Evolutionary conservation across 2,329 filamentous ascomycete genomes (phyloP).

Genomic region (Venturia carpophila): DNA sequence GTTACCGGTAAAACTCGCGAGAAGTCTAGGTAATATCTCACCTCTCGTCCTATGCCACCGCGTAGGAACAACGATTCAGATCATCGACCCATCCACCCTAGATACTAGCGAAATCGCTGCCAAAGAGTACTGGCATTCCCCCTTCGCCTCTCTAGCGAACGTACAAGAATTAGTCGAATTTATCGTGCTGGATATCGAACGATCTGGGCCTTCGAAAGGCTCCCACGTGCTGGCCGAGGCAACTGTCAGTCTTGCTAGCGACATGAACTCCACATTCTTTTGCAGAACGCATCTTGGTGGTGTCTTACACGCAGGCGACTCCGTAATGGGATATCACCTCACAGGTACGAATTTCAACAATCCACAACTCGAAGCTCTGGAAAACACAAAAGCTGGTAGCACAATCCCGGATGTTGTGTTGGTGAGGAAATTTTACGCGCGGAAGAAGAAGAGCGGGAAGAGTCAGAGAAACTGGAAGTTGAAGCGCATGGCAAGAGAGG

Average conservation of each 20-base stretch:
- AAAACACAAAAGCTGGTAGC: constrained; percentile 62
- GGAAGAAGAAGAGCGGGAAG: constrained; percentile 61
- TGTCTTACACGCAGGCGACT: constrained; percentile 81
- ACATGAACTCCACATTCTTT: constrained; percentile 83
- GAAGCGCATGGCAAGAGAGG: constrained; percentile 85
- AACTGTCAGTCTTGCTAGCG: constrained; percentile 77
- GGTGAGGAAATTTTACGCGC: constrained; percentile 93
- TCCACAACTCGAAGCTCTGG: constrained; percentile 71
- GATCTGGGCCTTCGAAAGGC: constrained; percentile 64
- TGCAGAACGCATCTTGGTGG: constrained; percentile 82
- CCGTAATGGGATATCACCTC: constrained; percentile 88
- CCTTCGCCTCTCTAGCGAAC: constrained; percentile 77
- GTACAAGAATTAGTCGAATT: constrained; percentile 83
- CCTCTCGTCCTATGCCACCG: constrained; percentile 80
- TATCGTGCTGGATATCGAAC: constrained; percentile 89
- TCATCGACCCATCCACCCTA: constrained; percentile 84
- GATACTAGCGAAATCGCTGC: constrained; percentile 81
- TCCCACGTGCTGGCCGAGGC: constrained; percentile 80
- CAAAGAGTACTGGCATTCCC: constrained; percentile 81
- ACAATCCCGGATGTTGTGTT: constrained; percentile 86
- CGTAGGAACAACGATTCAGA: constrained; percentile 80
- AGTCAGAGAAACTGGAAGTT: constrained; percentile 76
- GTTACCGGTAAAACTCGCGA: constrained; percentile 80
- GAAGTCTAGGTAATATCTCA: constrained; percentile 77
- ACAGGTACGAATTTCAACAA: constrained; percentile 91